phyloP scores from a whole-genome alignment of 306 rosid genomes.

The Astragalus glycyphyllos region DNA sequence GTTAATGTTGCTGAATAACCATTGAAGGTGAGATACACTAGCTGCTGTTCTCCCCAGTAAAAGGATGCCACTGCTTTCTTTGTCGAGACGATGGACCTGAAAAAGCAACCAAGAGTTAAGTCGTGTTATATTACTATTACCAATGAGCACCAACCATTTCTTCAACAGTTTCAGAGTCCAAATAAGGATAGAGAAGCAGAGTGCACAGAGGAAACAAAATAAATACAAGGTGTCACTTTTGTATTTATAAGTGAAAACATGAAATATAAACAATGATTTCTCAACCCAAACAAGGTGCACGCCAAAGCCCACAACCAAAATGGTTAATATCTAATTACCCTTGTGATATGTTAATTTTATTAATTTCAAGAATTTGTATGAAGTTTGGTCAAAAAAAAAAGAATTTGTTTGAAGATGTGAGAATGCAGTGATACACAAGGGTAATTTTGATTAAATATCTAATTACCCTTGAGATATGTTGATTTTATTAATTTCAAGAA shows the following conservation, averaged over 20 bases:
- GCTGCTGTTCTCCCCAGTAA: slow-evolving; percentile 86
- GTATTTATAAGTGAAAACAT: slow-evolving; percentile 3
- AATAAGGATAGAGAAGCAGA: slow-evolving; percentile 28
- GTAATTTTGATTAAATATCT: neutral
- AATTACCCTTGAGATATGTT: neutral
- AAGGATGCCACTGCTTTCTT: slow-evolving; percentile 86
- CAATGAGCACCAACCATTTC: slow-evolving; percentile 28
- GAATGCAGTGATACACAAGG: neutral
- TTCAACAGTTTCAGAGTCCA: slow-evolving; percentile 1
- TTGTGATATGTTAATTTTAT: neutral
- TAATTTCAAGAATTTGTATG: neutral
- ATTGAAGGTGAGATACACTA: slow-evolving; percentile 73
- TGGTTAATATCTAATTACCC: neutral
- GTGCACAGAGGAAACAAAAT: neutral
- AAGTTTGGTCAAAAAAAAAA: no score
- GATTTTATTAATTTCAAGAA: slow-evolving; percentile 1
- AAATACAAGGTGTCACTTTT: neutral
- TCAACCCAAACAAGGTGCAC: neutral
- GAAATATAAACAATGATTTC: neutral
- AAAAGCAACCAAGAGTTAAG: slow-evolving; percentile 5
- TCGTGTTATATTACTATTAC: neutral
- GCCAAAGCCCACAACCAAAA: neutral
- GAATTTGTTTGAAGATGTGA: neutral
- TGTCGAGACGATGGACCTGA: slow-evolving; percentile 95
- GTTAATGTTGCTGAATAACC: slow-evolving; percentile 67